phyloP scores from a whole-genome alignment of 2,329 filamentous ascomycete species.

The Verticillium klebahnii region DNA sequence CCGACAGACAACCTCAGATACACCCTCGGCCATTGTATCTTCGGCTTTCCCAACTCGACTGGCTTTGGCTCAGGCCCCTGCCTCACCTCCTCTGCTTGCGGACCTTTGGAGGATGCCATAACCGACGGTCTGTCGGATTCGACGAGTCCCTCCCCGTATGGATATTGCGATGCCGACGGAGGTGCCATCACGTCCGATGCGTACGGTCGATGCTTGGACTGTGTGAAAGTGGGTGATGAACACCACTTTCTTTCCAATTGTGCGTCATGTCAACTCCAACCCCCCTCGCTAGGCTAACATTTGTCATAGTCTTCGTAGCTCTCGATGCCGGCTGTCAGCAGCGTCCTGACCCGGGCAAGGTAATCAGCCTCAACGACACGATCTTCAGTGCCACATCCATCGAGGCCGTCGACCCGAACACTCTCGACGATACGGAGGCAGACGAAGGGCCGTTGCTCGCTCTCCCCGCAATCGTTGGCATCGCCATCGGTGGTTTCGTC shows the following conservation, averaged over 20 bases:
- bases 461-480: conserved; percentile 37
- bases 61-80: conserved; percentile 42
- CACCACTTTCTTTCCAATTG: conserved; percentile 46
- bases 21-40: conserved; percentile 46
- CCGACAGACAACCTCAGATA: conserved; percentile 49
- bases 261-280: conserved; percentile 20
- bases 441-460: conserved; percentile 10
- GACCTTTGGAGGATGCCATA: conserved; percentile 35
- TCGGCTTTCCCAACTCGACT: conserved; percentile 45
- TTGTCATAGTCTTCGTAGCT: conserved; percentile 40
- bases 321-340: conserved; percentile 48
- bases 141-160: conserved; percentile 28
- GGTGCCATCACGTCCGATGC: conserved; percentile 26
- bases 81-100: conserved; percentile 46
- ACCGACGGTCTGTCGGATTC: conserved; percentile 32
- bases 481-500: conserved; percentile 34
- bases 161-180: conserved; percentile 40
- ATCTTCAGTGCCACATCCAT: conserved; percentile 34
- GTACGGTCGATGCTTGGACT: conserved; percentile 38
- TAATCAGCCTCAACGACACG: conserved; percentile 37
- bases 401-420: conserved; percentile 26
- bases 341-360: conserved; percentile 29
- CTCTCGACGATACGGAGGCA: conserved; percentile 7
- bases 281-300: not conserved
- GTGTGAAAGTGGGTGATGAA: conserved; percentile 36